Evolutionary conservation across 306 rosid species (phyloP).

Genomic region (Ziziphus jujuba): DNA sequence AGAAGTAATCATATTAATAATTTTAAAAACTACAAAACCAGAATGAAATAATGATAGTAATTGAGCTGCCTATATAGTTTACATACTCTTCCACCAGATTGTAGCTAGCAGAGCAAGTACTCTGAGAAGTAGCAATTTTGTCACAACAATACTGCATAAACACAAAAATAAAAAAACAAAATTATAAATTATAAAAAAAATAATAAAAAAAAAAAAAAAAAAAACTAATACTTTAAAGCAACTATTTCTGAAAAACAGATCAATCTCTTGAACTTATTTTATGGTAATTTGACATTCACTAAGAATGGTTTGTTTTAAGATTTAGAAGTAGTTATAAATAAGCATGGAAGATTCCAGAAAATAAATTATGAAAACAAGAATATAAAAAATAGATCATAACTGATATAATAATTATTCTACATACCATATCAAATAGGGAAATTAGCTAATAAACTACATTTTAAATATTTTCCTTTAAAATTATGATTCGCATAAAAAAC

Average conservation of each 20-base stretch:
- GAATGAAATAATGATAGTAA: conserved; percentile 7
- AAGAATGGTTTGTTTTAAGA: neutral
- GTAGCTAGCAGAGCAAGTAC: conserved; percentile 28
- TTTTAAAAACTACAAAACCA: conserved; percentile 9
- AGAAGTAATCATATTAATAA: conserved; percentile 15
- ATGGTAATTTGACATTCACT: conserved; percentile 9
- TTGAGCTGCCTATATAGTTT: conserved; percentile 15
- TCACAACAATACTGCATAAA: conserved; percentile 52
- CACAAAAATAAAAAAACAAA: neutral
- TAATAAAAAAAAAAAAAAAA: neutral
- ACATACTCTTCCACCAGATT: conserved; percentile 51
- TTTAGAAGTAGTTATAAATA: too few relatives aligned
- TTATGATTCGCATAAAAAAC: too few relatives aligned
- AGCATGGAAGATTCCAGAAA: too few relatives aligned
- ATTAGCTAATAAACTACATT: too few relatives aligned
- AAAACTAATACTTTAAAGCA: conserved; percentile 16
- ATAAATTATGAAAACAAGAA: too few relatives aligned
- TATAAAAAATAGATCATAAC: too few relatives aligned
- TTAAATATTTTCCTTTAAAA: too few relatives aligned
- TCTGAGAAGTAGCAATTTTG: conserved; percentile 42
- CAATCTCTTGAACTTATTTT: neutral
- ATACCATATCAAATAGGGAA: too few relatives aligned
- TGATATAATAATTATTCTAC: too few relatives aligned
- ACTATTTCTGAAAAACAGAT: conserved; percentile 5
- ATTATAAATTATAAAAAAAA: too few relatives aligned